Evolutionary conservation across 2,329 filamentous ascomycete species (phyloP).

Genomic region (Microascus cirrosus): DNA sequence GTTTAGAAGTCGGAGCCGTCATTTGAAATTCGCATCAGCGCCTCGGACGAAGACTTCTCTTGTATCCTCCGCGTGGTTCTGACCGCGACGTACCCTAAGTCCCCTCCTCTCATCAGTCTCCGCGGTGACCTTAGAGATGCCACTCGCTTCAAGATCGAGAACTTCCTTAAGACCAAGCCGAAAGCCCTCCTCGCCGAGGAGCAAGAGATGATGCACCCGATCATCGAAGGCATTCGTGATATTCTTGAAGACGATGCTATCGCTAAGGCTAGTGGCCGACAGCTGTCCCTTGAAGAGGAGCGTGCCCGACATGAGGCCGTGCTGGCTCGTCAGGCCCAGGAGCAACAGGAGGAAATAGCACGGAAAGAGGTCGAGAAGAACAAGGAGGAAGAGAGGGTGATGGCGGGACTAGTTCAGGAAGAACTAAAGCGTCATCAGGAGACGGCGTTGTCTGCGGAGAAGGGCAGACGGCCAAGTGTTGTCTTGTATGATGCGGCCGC

Average conservation of each 20-base stretch:
- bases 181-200: conserved; percentile 38
- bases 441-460: conserved; percentile 52
- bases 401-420: conserved; percentile 61
- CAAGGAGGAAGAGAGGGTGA: conserved; percentile 57
- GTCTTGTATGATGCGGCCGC: conserved; percentile 17
- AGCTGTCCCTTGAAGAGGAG: conserved; percentile 81
- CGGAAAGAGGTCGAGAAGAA: conserved; percentile 43
- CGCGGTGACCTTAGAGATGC: conserved; percentile 55
- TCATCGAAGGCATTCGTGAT: conserved; percentile 59
- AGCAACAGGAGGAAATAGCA: conserved; percentile 40
- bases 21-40: conserved; percentile 70
- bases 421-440: conserved; percentile 58
- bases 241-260: conserved; percentile 80
- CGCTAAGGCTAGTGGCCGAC: conserved; percentile 60
- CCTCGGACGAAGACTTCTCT: conserved; percentile 60
- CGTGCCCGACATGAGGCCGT: conserved; percentile 71
- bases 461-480: conserved; percentile 41
- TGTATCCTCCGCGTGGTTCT: conserved; percentile 68
- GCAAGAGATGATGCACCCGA: conserved; percentile 50
- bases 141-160: conserved; percentile 59
- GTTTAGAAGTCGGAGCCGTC: conserved; percentile 65
- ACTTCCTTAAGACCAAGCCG: conserved; percentile 48
- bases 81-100: conserved; percentile 85
- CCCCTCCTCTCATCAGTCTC: conserved; percentile 60
- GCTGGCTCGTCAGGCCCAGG: conserved; percentile 48